These are phyloP conservation scores for Arachis stenosperma DNA, from an alignment of 306 rosid species.

Conservation along the genomic window DNA sequence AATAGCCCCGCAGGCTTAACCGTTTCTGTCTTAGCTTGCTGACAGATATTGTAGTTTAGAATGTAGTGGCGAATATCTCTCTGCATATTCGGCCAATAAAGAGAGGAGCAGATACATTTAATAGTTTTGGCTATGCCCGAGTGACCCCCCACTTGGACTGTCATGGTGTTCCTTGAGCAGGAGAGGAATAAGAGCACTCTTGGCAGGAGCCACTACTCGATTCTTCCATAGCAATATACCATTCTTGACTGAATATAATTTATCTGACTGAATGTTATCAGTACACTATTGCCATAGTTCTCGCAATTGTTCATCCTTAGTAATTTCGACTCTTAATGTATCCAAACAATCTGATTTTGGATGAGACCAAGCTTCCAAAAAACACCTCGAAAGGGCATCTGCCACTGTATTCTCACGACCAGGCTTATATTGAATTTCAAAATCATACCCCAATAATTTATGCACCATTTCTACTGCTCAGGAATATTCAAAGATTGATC, in stretches of 20 bases:
- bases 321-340: too few relatives aligned
- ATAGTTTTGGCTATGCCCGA: background rate
- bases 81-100: background rate
- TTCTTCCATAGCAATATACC: background rate
- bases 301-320: too few relatives aligned
- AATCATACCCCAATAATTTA: background rate
- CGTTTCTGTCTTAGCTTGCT: background rate
- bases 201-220: background rate
- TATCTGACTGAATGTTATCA: too few relatives aligned
- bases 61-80: too few relatives aligned
- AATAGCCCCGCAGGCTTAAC: background rate
- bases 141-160: background rate
- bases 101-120: background rate
- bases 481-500: background rate
- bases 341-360: background rate
- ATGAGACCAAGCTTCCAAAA: background rate
- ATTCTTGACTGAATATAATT: too few relatives aligned
- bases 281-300: too few relatives aligned
- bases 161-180: background rate
- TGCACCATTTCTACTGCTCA: background rate
- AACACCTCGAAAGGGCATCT: background rate
- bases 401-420: too few relatives aligned
- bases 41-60: background rate
- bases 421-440: background rate
- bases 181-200: too few relatives aligned